Evolutionary conservation across 139 green algal species (phyloP).

Genomic region (Limnomonas spitsbergensis): DNA sequence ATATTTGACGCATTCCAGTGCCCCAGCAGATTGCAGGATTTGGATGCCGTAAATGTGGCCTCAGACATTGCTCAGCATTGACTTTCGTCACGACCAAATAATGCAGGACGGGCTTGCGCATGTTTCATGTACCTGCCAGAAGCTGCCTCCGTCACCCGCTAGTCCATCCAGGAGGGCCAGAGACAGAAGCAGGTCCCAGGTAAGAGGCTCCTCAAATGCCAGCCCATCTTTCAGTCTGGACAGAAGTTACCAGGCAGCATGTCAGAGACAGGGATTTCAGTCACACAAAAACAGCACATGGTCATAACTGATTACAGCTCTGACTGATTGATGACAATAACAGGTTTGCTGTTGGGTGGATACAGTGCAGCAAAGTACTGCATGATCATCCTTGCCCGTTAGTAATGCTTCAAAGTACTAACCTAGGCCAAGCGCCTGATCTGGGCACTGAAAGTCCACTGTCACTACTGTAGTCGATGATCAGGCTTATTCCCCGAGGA

Average conservation of each 20-base stretch:
- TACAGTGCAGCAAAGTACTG: too few species aligned
- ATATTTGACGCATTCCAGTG: too few species aligned
- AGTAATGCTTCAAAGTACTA: background rate
- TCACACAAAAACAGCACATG: background rate
- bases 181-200: constrained; percentile 64
- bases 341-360: too few species aligned
- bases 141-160: constrained; percentile 42
- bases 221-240: constrained; percentile 28
- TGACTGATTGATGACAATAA: background rate
- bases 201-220: constrained; percentile 28
- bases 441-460: constrained; percentile 34
- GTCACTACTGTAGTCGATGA: constrained; percentile 51
- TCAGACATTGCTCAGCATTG: too few species aligned
- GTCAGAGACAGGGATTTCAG: too few species aligned
- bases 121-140: constrained; percentile 31
- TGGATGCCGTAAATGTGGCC: too few species aligned
- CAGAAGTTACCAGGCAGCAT: too few species aligned
- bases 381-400: background rate
- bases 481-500: constrained; percentile 36
- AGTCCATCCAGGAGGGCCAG: constrained; percentile 60
- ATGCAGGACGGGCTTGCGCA: too few species aligned
- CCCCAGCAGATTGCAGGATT: too few species aligned
- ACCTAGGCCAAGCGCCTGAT: constrained; percentile 22
- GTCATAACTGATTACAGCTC: background rate
- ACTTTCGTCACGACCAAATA: too few species aligned